Evolutionary conservation across 2,329 filamentous ascomycete genomes (phyloP), one percentile per base, ranked within the genome.

Genomic region (Drechslerella dactyloides): DNA sequence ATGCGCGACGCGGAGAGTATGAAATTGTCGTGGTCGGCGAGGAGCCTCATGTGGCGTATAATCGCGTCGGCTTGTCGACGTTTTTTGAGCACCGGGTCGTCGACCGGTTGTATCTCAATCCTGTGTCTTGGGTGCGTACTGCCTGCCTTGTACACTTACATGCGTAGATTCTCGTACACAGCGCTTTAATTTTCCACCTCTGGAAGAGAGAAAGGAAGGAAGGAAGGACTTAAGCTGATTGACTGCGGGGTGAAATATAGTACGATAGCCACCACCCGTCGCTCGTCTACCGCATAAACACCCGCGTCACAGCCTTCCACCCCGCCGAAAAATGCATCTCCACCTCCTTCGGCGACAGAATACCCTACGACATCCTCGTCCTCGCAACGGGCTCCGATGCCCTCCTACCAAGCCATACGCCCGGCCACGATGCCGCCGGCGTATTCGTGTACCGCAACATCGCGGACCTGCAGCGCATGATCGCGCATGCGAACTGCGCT

Each of bases 381-480:
- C 84, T 96, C 0, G 91, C 92, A 11, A 96, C 92, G 0, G 92
- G 92, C 11, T 96, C 91, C 1, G 88, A 96, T 79, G 92, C 92
- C 8, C 81, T 94, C 1, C 83, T 96, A 0, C 91, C 86, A 5
- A 81, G 81, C 46, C 84, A 89, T 68, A 92, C 89, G 0, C 90
- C 90, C 0, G 90, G 90, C 42, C 83, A 92, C 76, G 87, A 93
- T 78, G 90, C 90, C 10, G 86, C 86, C 23, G 92, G 92, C 0
- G 89, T 96, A 1, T 96, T 96, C 76, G 91, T 96, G 6, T 96
- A 96, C 79, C 85, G 92, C 53, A 96, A 89, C 0, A 93, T 96
- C 69, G 86, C 89, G 1, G 92, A 96, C 78, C 80, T 96, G 37
- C 84, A 92, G 77, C 85, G 84, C 48, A 84, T 96, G 2, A 96